These are phyloP conservation scores for Carex myosuroides DNA, from an alignment of 176 grass and related monocot genomes.

Conservation along the genomic window DNA sequence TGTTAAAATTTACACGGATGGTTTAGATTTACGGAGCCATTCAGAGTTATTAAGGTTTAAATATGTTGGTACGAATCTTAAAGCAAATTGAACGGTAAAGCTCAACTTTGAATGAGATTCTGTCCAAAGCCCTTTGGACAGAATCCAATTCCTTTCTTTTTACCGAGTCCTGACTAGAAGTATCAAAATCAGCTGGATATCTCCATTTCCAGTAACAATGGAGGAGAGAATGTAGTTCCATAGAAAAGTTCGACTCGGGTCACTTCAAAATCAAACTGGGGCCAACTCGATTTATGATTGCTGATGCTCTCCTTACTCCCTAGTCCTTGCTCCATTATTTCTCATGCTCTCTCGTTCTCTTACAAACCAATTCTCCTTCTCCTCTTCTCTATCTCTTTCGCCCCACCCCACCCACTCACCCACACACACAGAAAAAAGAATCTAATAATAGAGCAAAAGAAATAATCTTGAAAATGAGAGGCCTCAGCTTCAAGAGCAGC, in stretches of 20 bases:
- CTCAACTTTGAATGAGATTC: no score
- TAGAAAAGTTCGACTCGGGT: neutral
- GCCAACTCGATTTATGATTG: neutral
- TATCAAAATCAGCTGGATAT: neutral
- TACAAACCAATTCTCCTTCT: neutral
- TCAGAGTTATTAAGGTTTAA: no score
- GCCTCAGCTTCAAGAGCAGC: conserved; percentile 7
- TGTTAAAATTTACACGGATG: no score
- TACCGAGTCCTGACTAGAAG: neutral
- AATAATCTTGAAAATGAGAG: conserved; percentile 30
- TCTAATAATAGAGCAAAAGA: neutral
- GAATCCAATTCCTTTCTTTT: no score
- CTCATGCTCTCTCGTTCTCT: neutral
- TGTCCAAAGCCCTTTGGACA: no score
- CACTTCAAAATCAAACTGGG: conserved; percentile 13
- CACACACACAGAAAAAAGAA: neutral
- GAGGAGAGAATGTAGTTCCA: neutral
- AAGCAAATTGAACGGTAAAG: no score
- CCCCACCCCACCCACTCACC: neutral
- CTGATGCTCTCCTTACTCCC: neutral
- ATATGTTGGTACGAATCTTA: no score
- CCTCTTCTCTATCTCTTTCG: neutral
- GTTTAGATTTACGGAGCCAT: no score
- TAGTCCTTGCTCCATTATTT: conserved; percentile 13
- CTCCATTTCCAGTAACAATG: neutral